phyloP scores from a whole-genome alignment of 1,139 yeast species.

The Suhomyces anneliseae region DNA sequence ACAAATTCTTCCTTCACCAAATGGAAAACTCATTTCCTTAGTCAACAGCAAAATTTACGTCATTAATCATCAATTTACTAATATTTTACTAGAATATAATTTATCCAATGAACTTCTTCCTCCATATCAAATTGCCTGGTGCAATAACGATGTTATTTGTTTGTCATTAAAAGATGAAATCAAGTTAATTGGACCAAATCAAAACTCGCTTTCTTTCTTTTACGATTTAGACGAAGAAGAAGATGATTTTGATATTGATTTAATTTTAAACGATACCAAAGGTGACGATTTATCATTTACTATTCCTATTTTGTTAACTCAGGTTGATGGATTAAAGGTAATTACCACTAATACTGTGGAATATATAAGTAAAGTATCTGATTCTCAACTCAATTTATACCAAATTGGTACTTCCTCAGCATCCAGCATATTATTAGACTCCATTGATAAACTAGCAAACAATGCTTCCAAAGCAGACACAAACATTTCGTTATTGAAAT shows the following conservation, averaged over 20 bases:
- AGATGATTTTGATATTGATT: constrained; percentile 31
- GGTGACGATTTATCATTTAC: constrained; percentile 29
- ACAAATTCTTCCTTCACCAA: constrained; percentile 56
- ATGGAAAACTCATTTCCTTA: constrained; percentile 60
- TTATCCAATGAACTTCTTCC: constrained; percentile 36
- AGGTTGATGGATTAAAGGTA: constrained; percentile 71
- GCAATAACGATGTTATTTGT: constrained; percentile 81
- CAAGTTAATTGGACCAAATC: constrained; percentile 70
- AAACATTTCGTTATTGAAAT: constrained; percentile 57
- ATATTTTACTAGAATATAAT: constrained; percentile 53
- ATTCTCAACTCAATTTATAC: constrained; percentile 60
- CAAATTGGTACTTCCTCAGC: constrained; percentile 83
- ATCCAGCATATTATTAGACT: constrained; percentile 78
- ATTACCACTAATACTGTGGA: constrained; percentile 60
- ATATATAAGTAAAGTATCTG: constrained; percentile 65
- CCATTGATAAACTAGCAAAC: constrained; percentile 67
- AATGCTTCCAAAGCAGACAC: constrained; percentile 86
- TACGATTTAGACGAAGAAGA: constrained; percentile 40
- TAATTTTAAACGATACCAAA: constrained; percentile 15
- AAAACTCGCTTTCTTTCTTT: constrained; percentile 52
- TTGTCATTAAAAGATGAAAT: constrained; percentile 62
- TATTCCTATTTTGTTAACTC: constrained; percentile 47
- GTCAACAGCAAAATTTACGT: constrained; percentile 53
- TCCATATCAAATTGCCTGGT: constrained; percentile 65
- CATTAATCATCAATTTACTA: constrained; percentile 50